Conservation (phyloP, 2,329 filamentous ascomycete species). For the Bimuria novae-zelandiae region DNA sequence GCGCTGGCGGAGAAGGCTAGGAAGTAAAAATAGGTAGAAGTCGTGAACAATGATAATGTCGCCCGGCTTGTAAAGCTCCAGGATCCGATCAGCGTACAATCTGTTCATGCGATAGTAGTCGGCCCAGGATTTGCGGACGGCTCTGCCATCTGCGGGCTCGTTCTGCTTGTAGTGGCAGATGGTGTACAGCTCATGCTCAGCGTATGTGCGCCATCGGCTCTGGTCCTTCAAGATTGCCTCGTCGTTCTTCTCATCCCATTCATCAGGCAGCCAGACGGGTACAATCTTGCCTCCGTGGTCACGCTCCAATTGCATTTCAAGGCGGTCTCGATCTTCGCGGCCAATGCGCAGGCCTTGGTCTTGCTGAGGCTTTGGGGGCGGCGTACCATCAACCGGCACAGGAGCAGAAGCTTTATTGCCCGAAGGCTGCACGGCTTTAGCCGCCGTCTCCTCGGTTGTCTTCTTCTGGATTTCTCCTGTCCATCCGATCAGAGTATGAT, state of each 20-base stretch:
- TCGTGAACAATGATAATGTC: conserved; percentile 94
- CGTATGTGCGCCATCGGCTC: conserved; percentile 83
- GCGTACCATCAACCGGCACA: conserved; percentile 70
- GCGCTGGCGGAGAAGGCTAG: conserved; percentile 83
- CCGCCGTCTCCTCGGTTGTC: conserved; percentile 35
- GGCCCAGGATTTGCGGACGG: conserved; percentile 81
- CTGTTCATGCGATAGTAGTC: conserved; percentile 95
- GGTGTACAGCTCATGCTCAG: conserved; percentile 88
- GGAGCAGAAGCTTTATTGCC: conserved; percentile 78
- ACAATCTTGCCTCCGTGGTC: conserved; percentile 78
- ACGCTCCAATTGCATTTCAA: conserved; percentile 75
- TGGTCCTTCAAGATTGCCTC: conserved; percentile 78
- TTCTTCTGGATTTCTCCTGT: conserved; percentile 70
- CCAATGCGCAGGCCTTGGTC: conserved; percentile 73
- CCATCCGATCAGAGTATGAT: conserved; percentile 92
- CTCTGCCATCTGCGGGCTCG: conserved; percentile 82
- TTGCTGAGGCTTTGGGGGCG: conserved; percentile 61
- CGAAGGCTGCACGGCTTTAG: conserved; percentile 52
- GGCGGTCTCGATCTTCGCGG: conserved; percentile 68
- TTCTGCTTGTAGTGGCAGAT: conserved; percentile 97
- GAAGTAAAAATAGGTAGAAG: conserved; percentile 89
- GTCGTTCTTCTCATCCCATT: conserved; percentile 70
- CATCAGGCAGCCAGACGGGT: conserved; percentile 88
- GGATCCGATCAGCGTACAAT: conserved; percentile 85
- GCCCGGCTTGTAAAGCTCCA: conserved; percentile 87